These are phyloP conservation scores for Puccinellia tenuiflora DNA, from an alignment of 176 grass and related monocot genomes.

Conservation along the genomic window DNA sequence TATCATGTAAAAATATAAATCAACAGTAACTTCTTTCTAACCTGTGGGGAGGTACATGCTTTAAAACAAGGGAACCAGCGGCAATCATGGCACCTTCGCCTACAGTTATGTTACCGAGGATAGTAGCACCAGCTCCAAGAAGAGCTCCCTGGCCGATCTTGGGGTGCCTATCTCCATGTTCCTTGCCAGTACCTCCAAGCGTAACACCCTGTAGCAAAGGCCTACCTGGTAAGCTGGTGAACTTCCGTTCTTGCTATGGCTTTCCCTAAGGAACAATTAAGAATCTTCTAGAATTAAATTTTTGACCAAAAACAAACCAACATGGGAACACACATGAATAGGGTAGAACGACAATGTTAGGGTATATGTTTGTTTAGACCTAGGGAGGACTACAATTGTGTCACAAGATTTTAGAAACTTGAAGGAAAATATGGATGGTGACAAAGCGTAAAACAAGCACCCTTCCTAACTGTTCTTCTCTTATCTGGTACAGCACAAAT, in stretches of 20 bases:
- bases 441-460: not conserved
- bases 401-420: not conserved
- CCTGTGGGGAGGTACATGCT: constrained; percentile 96
- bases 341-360: not conserved
- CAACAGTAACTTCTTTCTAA: constrained; percentile 17
- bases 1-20: not conserved
- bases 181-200: constrained; percentile 93
- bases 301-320: not conserved
- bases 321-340: not conserved
- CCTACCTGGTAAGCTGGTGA: constrained; percentile 17
- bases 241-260: not conserved
- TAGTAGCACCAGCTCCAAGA: constrained; percentile 88
- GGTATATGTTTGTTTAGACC: not conserved
- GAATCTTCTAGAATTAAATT: not conserved
- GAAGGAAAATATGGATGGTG: not conserved
- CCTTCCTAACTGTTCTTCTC: not conserved
- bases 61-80: constrained; percentile 89
- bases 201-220: constrained; percentile 73
- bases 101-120: constrained; percentile 91
- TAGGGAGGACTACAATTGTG: not conserved
- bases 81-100: constrained; percentile 97
- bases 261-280: constrained; percentile 3
- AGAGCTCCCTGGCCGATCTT: constrained; percentile 93
- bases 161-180: constrained; percentile 92
- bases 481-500: not conserved